Conservation (phyloP, 2,329 filamentous ascomycete genomes). For the Mollisiaceae sp. region DNA sequence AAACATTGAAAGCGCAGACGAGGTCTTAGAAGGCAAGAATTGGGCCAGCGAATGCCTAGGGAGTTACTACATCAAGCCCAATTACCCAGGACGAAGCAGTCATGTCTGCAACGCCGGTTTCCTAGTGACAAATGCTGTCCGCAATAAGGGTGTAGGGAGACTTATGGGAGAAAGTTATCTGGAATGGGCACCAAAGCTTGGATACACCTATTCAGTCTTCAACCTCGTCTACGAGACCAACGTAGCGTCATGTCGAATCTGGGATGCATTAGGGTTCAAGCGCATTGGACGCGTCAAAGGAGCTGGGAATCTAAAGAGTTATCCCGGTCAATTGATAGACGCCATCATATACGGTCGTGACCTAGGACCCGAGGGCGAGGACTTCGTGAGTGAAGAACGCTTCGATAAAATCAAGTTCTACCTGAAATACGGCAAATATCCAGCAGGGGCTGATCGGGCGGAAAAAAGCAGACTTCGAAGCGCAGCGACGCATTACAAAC, state of each 20-base stretch:
- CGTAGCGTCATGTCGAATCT: slow-evolving; percentile 72
- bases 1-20: slow-evolving; percentile 60
- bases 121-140: slow-evolving; percentile 58
- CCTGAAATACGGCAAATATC: slow-evolving; percentile 92
- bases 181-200: slow-evolving; percentile 62
- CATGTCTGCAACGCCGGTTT: slow-evolving; percentile 74
- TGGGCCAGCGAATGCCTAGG: slow-evolving; percentile 72
- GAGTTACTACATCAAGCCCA: slow-evolving; percentile 76
- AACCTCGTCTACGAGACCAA: slow-evolving; percentile 79
- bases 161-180: slow-evolving; percentile 62
- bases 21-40: slow-evolving; percentile 55
- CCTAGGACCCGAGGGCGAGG: slow-evolving; percentile 66
- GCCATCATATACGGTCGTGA: slow-evolving; percentile 69
- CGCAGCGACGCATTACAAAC: slow-evolving; percentile 93
- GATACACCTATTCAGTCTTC: slow-evolving; percentile 76
- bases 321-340: slow-evolving; percentile 58
- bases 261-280: slow-evolving; percentile 77
- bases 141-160: slow-evolving; percentile 60
- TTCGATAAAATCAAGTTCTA: slow-evolving; percentile 99
- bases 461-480: slow-evolving; percentile 95
- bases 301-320: slow-evolving; percentile 57
- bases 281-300: slow-evolving; percentile 69
- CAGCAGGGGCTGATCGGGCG: slow-evolving; percentile 87
- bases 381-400: slow-evolving; percentile 90
- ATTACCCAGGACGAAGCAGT: slow-evolving; percentile 74